Evolutionary conservation across 1,139 yeast genomes (phyloP).

Genomic region (Candida sanyaensis): DNA sequence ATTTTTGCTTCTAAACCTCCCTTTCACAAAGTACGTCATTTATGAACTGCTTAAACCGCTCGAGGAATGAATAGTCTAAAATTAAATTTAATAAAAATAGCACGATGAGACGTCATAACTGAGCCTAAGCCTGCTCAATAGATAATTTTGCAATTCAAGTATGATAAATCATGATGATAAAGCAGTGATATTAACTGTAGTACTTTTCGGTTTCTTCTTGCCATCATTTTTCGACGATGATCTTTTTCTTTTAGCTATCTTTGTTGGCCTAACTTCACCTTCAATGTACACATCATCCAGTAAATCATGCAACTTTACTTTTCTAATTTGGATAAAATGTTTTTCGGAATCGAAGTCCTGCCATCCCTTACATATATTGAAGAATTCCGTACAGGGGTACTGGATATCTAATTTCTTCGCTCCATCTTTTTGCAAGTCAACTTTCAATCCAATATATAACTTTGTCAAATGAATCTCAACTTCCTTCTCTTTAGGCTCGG

Average conservation of each 20-base stretch:
- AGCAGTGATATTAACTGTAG: no score
- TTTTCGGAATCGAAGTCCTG: conserved; percentile 40
- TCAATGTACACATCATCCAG: conserved; percentile 84
- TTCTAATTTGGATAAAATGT: conserved; percentile 64
- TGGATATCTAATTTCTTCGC: conserved; percentile 81
- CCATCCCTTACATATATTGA: conserved; percentile 73
- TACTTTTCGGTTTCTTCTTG: no score
- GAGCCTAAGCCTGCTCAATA: no score
- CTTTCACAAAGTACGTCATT: no score
- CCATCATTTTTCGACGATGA: conserved; percentile 7
- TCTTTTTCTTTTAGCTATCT: conserved; percentile 36
- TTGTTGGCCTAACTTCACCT: conserved; percentile 73
- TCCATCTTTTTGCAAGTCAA: conserved; percentile 48
- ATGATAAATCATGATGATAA: no score
- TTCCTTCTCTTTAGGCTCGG: conserved; percentile 17
- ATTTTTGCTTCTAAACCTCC: no score
- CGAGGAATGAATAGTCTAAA: no score
- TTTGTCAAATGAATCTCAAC: conserved; percentile 57
- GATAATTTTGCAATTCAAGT: no score
- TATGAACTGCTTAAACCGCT: no score
- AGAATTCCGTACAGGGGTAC: conserved; percentile 89
- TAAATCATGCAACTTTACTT: conserved; percentile 77
- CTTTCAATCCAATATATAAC: conserved; percentile 76
- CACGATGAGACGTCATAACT: no score
- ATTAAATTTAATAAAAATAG: no score